Percentiles rank a stretch among this genome's conserved stretches.
Evolutionary conservation across 2,329 filamentous ascomycete genomes (phyloP).

Genomic region (Fusarium avenaceum): DNA sequence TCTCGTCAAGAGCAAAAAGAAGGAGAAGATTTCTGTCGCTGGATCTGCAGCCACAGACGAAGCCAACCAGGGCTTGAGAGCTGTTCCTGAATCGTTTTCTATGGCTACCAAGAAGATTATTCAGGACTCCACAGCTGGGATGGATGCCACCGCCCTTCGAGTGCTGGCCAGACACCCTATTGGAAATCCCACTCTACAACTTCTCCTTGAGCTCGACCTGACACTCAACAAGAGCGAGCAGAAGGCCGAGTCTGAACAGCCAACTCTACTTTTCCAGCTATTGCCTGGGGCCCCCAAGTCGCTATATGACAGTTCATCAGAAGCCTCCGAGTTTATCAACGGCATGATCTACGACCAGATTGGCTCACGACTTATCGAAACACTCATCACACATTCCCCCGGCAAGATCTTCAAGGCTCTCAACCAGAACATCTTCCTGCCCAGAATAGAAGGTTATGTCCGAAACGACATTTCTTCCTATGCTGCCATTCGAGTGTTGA

Average conservation of each 20-base stretch:
- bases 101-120: slow-evolving; percentile 86
- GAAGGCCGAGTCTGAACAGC: slow-evolving; percentile 52
- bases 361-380: slow-evolving; percentile 90
- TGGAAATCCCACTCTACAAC: slow-evolving; percentile 92
- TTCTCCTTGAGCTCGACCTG: slow-evolving; percentile 89
- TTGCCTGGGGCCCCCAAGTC: slow-evolving; percentile 81
- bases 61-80: slow-evolving; percentile 58
- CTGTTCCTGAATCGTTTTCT: slow-evolving; percentile 84
- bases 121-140: slow-evolving; percentile 76
- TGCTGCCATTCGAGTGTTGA: slow-evolving; percentile 84
- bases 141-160: slow-evolving; percentile 85
- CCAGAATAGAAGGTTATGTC: slow-evolving; percentile 82
- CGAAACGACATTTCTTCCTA: slow-evolving; percentile 93
- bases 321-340: slow-evolving; percentile 82
- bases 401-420: slow-evolving; percentile 93
- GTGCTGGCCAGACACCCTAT: slow-evolving; percentile 89
- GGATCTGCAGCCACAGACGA: slow-evolving; percentile 67
- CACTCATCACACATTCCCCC: slow-evolving; percentile 82
- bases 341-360: slow-evolving; percentile 90
- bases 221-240: slow-evolving; percentile 72
- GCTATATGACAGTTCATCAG: slow-evolving; percentile 78
- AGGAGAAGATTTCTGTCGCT: slow-evolving; percentile 81
- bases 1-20: slow-evolving; percentile 91
- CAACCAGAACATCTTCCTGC: slow-evolving; percentile 83
- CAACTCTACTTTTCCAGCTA: slow-evolving; percentile 78